Base-by-base conservation (phyloP, 139 green algal genomes). In the Micractinium conductrix region DNA sequence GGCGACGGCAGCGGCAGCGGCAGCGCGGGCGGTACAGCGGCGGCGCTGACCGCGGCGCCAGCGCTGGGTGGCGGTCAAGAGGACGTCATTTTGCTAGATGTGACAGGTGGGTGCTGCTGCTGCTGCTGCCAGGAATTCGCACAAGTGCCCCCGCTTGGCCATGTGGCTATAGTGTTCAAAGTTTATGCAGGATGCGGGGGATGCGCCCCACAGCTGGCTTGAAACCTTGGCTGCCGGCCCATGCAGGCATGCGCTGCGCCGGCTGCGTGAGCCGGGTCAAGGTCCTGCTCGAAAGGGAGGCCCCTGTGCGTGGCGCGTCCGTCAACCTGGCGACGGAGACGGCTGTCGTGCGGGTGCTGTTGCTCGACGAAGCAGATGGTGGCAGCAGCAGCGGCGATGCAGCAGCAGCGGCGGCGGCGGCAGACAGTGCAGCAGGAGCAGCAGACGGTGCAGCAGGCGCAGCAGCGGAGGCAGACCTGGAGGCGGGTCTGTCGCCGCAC, bases 311-410 rank as follows among this genome's bases (percentile, higher is more conserved):
- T 16, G 69, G 19, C 19, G 96, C 96, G 7, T 95, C 87, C 0
- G 96, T 99, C 40, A 98, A 98, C 85, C 90, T 98, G 16, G 92
- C 94, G 40, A 99, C 95, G 5, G 96, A 98, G 81, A 97, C 93
- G 21, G 96, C 96, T 3, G 85, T 97, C 21, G 95, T 97, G 83
- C 85, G 88, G 2, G 89, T 97, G 58, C 22, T 71, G n/a, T 63
- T 97, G 37, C 86, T 89, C 0, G 33, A 48, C 2, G n/a, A 42
- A 26, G 71, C 19, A 19, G 26, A 21, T 16, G 26, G 68, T n/a
- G 68, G 19, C 68, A 71, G 33, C 68, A 74, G 68, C 68, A 45
- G 33, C 68, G 33, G 38, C 37, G 26, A 19, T 19, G 63, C 19
- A 35, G n/a, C 17, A 24, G 42, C 42, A 37, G 38, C 24, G 19